phyloP scores from a whole-genome alignment of 2,329 filamentous ascomycete genomes.

The Hawksworthiomyces lignivorus region DNA sequence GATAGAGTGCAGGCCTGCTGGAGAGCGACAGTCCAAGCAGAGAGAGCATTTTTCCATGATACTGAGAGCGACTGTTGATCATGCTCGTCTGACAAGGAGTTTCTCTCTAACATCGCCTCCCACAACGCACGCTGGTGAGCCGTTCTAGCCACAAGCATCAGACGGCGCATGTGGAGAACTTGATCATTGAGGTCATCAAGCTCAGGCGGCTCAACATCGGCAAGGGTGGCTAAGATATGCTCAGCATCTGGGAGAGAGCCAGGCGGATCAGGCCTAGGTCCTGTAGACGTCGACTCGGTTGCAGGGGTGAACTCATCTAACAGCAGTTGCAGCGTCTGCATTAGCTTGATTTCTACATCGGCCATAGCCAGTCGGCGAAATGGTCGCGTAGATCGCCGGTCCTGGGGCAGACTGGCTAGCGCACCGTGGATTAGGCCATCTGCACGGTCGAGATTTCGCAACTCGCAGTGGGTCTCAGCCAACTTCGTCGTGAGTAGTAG shows the following conservation, averaged over 20 bases:
- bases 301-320: too few relatives aligned
- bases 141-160: slow-evolving; percentile 20
- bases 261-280: slow-evolving; percentile 16
- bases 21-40: slow-evolving; percentile 16
- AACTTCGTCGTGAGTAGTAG: slow-evolving; percentile 21
- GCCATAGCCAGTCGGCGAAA: slow-evolving; percentile 21
- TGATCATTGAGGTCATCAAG: slow-evolving; percentile 25
- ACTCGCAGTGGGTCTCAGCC: slow-evolving; percentile 23
- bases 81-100: too few relatives aligned
- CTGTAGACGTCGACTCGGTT: too few relatives aligned
- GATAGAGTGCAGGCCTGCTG: slow-evolving; percentile 16
- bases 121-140: slow-evolving; percentile 11
- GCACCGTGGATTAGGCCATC: slow-evolving; percentile 17
- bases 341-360: slow-evolving; percentile 15
- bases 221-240: slow-evolving; percentile 12
- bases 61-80: too few relatives aligned
- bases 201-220: slow-evolving; percentile 15
- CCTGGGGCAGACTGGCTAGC: slow-evolving; percentile 13
- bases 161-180: slow-evolving; percentile 22
- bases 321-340: too few relatives aligned
- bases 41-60: too few relatives aligned
- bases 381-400: slow-evolving; percentile 15
- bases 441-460: slow-evolving; percentile 19
- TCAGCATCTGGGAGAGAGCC: slow-evolving; percentile 14
- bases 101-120: too few relatives aligned